Evolutionary conservation across 768 basidiomycete genomes (phyloP), one percentile per base, ranked within the genome.

Genomic region (Lactarius psammicola): DNA sequence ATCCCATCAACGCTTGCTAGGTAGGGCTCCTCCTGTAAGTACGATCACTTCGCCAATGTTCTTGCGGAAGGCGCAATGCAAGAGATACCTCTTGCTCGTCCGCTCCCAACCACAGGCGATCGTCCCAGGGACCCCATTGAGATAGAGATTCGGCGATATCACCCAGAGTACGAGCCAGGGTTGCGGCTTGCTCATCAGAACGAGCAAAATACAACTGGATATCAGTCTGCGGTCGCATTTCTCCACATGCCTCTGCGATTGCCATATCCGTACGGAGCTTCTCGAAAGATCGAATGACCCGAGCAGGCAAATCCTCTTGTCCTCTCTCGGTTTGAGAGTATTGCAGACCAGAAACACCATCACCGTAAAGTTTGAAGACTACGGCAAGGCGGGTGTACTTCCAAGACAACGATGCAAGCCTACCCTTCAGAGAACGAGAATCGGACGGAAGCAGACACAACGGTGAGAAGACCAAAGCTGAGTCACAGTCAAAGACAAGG

Each of bases 141-240:
- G 69, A 71, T 84, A 84, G 23, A 73, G 73, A 46, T 71, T 87
- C 81, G 3, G 84, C 84, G 36, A 80, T 71, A 69, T 90, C 83
- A 0, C 89, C 91, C 68, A 84, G 87, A 58, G 77, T 69, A 62
- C 91, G 77, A 15, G 81, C 76, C 65, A 81, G 80, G 67, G 74
- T 70, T 4, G 88, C 89, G 7, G 86, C 84, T 65, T 89, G 85
- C 11, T 78, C 73, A 7, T 86, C 80, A 20, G 79, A 79, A 69
- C 82, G 79, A 15, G 90, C 87, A 72, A 92, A 92, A 1, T 85
- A 87, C 71, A 81, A 83, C 53, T 77, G 74, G 10, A 92, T 74
- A 6, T 60, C 67, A 23, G 84, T 82, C 0, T 66, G 75, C 18
- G 71, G 59, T 18, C 80, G 70, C 72, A 87, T 87, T 53, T 78